Conservation (phyloP, 75 land plant genomes). For the Sequoia sempervirens region DNA sequence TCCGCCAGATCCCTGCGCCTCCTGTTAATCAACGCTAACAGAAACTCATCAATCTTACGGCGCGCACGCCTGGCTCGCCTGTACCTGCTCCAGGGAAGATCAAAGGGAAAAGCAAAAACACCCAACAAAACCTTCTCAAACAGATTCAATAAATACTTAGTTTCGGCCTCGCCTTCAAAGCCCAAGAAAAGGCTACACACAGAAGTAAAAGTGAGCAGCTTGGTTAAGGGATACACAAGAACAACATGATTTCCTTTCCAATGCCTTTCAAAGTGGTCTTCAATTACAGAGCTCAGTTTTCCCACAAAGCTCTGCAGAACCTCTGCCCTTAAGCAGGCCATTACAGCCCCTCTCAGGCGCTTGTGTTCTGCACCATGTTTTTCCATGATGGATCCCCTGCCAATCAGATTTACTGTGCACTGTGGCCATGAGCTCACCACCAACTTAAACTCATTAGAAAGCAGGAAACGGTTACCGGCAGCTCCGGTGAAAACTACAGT, state of each 20-base stretch:
- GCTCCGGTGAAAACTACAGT: constrained; percentile 41
- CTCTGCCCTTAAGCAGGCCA: constrained; percentile 22
- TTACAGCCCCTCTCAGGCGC: constrained; percentile 20
- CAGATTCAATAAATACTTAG: constrained; percentile 8
- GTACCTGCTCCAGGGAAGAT: constrained; percentile 50
- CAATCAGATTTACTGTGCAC: constrained; percentile 32
- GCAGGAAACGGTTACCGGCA: constrained; percentile 53
- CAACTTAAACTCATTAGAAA: constrained; percentile 57
- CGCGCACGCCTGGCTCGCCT: constrained; percentile 32
- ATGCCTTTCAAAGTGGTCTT: constrained; percentile 17
- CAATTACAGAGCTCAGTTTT: constrained; percentile 16
- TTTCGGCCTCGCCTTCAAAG: constrained; percentile 18
- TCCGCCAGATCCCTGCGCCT: constrained; percentile 13
- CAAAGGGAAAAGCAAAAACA: constrained; percentile 32
- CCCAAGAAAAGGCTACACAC: constrained; percentile 37
- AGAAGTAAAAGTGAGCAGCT: constrained; percentile 32
- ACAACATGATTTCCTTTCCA: constrained; percentile 25
- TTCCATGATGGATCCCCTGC: constrained; percentile 33
- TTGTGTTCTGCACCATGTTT: constrained; percentile 27
- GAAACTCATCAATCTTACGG: constrained; percentile 11
- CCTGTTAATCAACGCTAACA: constrained; percentile 9
- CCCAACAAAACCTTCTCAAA: constrained; percentile 43
- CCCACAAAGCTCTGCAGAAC: constrained; percentile 31
- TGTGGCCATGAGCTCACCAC: constrained; percentile 54
- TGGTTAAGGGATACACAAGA: constrained; percentile 23